Evolutionary conservation across 2,329 filamentous ascomycete species (phyloP), one percentile per base, ranked within the genome.

Genomic region (Celoporthe dispersa): DNA sequence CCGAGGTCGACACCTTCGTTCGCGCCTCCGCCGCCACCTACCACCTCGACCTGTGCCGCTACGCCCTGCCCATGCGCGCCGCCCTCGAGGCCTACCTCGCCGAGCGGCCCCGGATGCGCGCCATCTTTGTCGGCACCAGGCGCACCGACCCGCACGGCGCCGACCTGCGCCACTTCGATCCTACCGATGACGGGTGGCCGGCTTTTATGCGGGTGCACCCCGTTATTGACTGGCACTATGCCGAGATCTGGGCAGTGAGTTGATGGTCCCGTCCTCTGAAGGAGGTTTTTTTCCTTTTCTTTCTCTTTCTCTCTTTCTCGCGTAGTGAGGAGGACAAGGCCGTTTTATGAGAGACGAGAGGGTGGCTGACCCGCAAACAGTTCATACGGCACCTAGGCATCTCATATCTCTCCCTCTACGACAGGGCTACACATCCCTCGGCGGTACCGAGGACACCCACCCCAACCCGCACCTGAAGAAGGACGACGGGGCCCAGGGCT

Each of bases 211-310:
- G 96, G 70, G 86, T 98, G 71, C 94, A 99, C 80, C 95, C 96
- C 0, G 92, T 99, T 12, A 94, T 99, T 77, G 96, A 99, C 81
- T 99, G 96, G 96, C 93, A 96, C 79, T 97, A 98, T 80, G 88
- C 89, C 14, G 95, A 98, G 79, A 95, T 98, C 67, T 98, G 96
- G 96, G 89, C 90, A 25, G 94, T 97, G 77, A 84, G 93, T 85
- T 37, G 35, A 37, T 39, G 7, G 6, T 39, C 37, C 37, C 37
- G 2, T 39, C 37, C 9, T 37, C 35, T 37, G 35, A 5, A 39
- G 6, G 6, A 9, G 35, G 37, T 12, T 9, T 39, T 39, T 39
- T 12, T 9, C 37, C 4, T n/a, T n/a, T n/a, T n/a, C n/a, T n/a
- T n/a, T n/a, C n/a, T n/a, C n/a, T n/a, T n/a, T n/a, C n/a, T n/a